phyloP scores from a whole-genome alignment of 1,284 basidiomycete species.

The Rhodotorula sp. region DNA sequence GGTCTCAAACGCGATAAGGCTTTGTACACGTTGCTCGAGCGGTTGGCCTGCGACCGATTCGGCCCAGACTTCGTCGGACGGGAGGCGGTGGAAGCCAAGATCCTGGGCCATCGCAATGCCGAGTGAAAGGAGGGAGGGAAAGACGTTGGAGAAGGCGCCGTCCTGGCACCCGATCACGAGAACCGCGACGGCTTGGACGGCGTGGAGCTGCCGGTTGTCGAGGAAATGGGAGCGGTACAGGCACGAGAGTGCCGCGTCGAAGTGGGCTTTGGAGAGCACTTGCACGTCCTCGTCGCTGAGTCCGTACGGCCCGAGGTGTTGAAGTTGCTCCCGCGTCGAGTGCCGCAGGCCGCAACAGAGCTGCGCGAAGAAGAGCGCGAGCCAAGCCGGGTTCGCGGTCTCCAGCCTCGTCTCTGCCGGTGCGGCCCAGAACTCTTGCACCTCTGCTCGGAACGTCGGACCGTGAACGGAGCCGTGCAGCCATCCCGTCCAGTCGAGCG shows the following conservation, averaged over 20 bases:
- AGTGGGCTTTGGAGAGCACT: conserved; percentile 7
- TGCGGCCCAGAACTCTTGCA: conserved; percentile 23
- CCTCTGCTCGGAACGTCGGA: conserved; percentile 27
- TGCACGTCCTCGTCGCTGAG: conserved; percentile 8
- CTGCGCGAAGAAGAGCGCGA: conserved; percentile 30
- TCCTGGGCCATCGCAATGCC: conserved; percentile 22
- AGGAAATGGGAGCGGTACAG: conserved; percentile 26
- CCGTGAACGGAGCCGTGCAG: conserved; percentile 29
- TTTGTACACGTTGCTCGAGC: background rate
- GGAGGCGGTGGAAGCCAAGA: conserved; percentile 19
- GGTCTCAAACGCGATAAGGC: conserved; percentile 18
- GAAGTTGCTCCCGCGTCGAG: conserved; percentile 20
- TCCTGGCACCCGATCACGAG: conserved; percentile 19
- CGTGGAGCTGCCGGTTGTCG: conserved; percentile 20
- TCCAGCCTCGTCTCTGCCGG: conserved; percentile 6
- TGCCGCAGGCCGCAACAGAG: conserved; percentile 32
- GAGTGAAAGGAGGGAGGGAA: conserved; percentile 13
- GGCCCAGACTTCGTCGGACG: conserved; percentile 12
- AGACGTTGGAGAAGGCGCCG: conserved; percentile 12
- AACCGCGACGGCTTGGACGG: conserved; percentile 23
- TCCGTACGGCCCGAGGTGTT: background rate
- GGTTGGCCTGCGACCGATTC: background rate
- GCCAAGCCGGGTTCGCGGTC: conserved; percentile 26
- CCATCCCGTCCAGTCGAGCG: conserved; percentile 28
- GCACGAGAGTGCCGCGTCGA: conserved; percentile 18